Percentiles rank a stretch among this genome's conserved stretches.
These are phyloP conservation scores for Trichophyton schoenleinii DNA, from an alignment of 2,329 filamentous ascomycete species.

Conservation along the genomic window DNA sequence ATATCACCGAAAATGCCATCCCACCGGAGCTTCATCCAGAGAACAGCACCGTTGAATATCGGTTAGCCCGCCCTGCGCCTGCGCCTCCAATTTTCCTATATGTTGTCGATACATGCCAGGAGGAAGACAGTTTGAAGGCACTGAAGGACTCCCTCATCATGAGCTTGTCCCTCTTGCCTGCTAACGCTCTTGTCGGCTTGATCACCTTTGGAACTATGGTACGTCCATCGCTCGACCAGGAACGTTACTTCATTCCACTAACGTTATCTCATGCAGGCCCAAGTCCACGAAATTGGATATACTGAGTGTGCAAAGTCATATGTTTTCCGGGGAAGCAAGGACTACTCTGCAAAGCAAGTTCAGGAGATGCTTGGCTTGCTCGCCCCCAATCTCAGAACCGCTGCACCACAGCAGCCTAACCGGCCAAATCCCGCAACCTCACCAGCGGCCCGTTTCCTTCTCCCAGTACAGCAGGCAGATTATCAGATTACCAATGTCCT, in stretches of 20 bases:
- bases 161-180: conserved; percentile 51
- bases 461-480: conserved; percentile 90
- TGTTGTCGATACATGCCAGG: conserved; percentile 57
- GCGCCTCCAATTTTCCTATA: conserved; percentile 56
- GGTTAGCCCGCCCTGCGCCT: conserved; percentile 48
- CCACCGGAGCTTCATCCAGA: conserved; percentile 53
- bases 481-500: conserved; percentile 94
- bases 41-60: conserved; percentile 56
- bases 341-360: conserved; percentile 97
- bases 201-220: conserved; percentile 80
- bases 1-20: conserved; percentile 53
- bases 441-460: conserved; percentile 75
- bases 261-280: conserved; percentile 44
- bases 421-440: conserved; percentile 62
- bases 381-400: conserved; percentile 58
- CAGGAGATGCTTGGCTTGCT: conserved; percentile 93
- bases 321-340: conserved; percentile 94
- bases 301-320: conserved; percentile 97
- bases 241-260: neutral
- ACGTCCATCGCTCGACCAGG: conserved; percentile 13
- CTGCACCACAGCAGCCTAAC: conserved; percentile 60
- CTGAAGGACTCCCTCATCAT: conserved; percentile 56
- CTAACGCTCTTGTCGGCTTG: conserved; percentile 51
- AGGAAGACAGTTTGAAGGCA: conserved; percentile 54
- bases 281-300: conserved; percentile 97